phyloP scores from a whole-genome alignment of 2,329 filamentous ascomycete genomes.

The Trichoderma sp. region DNA sequence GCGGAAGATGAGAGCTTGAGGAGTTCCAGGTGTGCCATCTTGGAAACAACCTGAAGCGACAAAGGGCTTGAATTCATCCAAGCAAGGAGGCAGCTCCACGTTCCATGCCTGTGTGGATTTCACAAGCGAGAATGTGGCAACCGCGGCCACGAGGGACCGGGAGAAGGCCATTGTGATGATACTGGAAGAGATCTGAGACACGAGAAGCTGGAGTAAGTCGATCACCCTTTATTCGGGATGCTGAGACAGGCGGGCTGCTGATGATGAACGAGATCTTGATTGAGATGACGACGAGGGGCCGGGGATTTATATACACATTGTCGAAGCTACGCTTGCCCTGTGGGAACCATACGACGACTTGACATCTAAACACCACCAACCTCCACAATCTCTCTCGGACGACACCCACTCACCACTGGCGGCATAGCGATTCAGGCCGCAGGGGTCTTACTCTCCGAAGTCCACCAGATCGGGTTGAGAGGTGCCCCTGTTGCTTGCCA shows the following conservation, averaged over 20 bases:
- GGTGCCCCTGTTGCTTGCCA: neutral
- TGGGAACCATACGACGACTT: neutral
- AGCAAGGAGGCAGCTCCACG: constrained; percentile 45
- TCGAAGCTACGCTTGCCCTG: neutral
- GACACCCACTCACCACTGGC: neutral
- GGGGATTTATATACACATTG: constrained; percentile 12
- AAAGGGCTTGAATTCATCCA: constrained; percentile 46
- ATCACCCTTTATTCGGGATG: neutral
- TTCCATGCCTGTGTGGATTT: constrained; percentile 41
- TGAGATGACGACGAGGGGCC: neutral
- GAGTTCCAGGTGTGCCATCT: constrained; percentile 32
- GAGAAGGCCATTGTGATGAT: constrained; percentile 21
- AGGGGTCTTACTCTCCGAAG: neutral
- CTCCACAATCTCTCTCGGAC: neutral
- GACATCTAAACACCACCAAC: neutral
- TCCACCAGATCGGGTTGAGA: constrained; percentile 2
- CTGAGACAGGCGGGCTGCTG: neutral
- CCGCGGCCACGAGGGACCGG: constrained; percentile 32
- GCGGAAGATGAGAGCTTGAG: constrained; percentile 42
- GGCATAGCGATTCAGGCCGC: neutral
- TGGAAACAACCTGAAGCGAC: constrained; percentile 49
- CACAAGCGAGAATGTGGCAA: constrained; percentile 41
- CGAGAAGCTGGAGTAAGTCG: neutral
- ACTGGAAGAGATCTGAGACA: neutral
- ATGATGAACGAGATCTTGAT: neutral